phyloP scores from a whole-genome alignment of 306 rosid genomes.

The Luffa acutangula region DNA sequence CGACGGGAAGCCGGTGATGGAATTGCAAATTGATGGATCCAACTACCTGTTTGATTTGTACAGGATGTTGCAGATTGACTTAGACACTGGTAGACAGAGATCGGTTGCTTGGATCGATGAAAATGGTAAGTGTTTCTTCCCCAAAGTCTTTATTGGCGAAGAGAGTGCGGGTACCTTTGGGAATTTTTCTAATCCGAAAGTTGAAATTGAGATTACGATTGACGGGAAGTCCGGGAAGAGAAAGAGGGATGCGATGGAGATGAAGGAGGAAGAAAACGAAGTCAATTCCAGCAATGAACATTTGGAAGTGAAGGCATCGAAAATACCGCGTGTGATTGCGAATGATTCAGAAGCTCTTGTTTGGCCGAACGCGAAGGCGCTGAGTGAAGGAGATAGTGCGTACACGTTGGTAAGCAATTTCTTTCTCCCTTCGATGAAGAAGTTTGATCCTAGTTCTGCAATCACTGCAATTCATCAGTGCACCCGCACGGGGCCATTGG shows the following conservation, averaged over 20 bases:
- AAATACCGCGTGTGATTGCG: conserved; percentile 19
- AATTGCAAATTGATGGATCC: conserved; percentile 25
- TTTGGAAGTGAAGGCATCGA: conserved; percentile 1
- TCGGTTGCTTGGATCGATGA: conserved; percentile 62
- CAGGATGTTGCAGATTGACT: conserved; percentile 45
- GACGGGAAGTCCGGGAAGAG: conserved; percentile 23
- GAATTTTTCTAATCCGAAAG: background rate
- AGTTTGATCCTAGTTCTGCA: conserved; percentile 13
- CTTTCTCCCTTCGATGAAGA: conserved; percentile 23
- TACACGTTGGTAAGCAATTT: conserved; percentile 12
- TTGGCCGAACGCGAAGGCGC: conserved; percentile 29
- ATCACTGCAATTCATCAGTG: conserved; percentile 36
- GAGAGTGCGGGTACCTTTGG: conserved; percentile 12
- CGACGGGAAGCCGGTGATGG: conserved; percentile 22
- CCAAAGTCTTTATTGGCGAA: conserved; percentile 26
- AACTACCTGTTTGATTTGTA: conserved; percentile 32
- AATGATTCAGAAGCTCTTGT: background rate
- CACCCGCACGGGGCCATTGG: conserved; percentile 18
- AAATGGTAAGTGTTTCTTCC: conserved; percentile 36
- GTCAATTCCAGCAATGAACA: conserved; percentile 23
- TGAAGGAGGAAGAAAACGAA: conserved; percentile 22
- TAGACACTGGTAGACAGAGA: conserved; percentile 24
- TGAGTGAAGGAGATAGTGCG: conserved; percentile 13
- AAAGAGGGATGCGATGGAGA: background rate
- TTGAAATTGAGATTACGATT: conserved; percentile 22